Conservation (phyloP, 2,329 filamentous ascomycete species). For the Calonectria henricotiae region DNA sequence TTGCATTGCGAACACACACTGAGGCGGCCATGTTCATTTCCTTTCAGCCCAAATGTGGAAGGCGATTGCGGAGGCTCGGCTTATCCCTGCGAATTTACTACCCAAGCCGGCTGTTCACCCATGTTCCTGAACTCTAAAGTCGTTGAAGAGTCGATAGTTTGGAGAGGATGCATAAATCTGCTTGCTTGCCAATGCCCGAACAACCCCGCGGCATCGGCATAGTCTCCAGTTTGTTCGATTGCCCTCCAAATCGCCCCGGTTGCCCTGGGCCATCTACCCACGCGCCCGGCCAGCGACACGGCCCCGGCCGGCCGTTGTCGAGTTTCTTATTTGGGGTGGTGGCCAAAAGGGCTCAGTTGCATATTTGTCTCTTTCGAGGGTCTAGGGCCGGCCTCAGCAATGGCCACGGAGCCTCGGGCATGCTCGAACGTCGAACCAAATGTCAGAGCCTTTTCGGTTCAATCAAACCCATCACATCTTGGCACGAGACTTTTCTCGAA, state of each 20-base stretch:
- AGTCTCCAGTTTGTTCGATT: not conserved
- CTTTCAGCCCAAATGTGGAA: conserved; percentile 22
- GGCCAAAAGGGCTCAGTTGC: not conserved
- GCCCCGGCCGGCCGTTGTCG: not conserved
- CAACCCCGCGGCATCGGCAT: conserved; percentile 15
- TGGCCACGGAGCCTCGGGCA: not conserved
- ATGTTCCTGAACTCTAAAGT: conserved; percentile 21
- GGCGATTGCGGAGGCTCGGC: conserved; percentile 11
- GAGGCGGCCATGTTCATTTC: not conserved
- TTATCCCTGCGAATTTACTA: conserved; percentile 7
- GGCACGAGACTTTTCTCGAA: conserved; percentile 14
- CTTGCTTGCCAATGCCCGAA: conserved; percentile 1
- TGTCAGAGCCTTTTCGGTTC: not conserved
- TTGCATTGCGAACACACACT: not conserved
- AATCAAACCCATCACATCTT: conserved; percentile 12
- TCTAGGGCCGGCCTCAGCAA: not conserved
- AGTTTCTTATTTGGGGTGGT: not conserved
- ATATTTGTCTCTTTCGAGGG: not conserved
- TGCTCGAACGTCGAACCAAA: not conserved
- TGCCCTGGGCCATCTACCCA: not conserved
- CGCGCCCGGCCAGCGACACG: not conserved
- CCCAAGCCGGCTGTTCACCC: conserved; percentile 2
- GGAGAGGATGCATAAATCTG: not conserved
- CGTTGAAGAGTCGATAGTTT: conserved; percentile 1
- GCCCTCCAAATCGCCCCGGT: not conserved